Evolutionary conservation across 2,329 filamentous ascomycete genomes (phyloP).

Genomic region (Aureobasidium mangrovei): DNA sequence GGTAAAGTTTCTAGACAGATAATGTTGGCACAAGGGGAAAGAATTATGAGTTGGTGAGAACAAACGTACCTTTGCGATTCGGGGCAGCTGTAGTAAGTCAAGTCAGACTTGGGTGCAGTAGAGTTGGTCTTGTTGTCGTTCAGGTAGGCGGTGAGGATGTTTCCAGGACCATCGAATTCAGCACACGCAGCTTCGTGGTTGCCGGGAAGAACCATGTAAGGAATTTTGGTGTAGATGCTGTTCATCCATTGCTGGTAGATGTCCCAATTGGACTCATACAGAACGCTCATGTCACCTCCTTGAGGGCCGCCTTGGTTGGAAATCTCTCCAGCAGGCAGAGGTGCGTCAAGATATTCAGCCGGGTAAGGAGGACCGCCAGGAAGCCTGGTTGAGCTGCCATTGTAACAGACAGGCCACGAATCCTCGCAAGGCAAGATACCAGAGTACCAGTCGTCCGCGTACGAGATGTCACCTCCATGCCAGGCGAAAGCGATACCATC

Average conservation of each 20-base stretch:
- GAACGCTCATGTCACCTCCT: conserved; percentile 41
- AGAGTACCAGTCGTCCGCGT: conserved; percentile 44
- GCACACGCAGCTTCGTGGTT: conserved; percentile 44
- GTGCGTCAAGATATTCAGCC: conserved; percentile 33
- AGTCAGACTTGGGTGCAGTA: conserved; percentile 24
- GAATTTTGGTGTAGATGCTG: conserved; percentile 35
- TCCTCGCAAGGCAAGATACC: conserved; percentile 43
- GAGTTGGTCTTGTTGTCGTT: conserved; percentile 37
- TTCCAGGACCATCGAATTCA: conserved; percentile 40
- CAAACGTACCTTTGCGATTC: conserved; percentile 37
- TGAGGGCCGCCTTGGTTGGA: conserved; percentile 39
- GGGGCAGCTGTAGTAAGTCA: conserved; percentile 46
- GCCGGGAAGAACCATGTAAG: conserved; percentile 44
- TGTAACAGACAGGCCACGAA: conserved; percentile 45
- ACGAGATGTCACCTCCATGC: conserved; percentile 46
- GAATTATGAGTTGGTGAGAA: too few species aligned
- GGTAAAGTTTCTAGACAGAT: conserved; percentile 39
- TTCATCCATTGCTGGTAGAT: conserved; percentile 45
- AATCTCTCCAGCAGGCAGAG: conserved; percentile 38
- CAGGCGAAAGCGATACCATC: conserved; percentile 43
- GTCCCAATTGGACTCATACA: conserved; percentile 46
- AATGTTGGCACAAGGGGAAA: not conserved
- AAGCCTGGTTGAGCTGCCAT: conserved; percentile 36
- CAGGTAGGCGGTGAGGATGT: conserved; percentile 40
- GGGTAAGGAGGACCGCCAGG: conserved; percentile 32